phyloP scores from a whole-genome alignment of 1,284 basidiomycete genomes.

The Gymnopus androsaceus region DNA sequence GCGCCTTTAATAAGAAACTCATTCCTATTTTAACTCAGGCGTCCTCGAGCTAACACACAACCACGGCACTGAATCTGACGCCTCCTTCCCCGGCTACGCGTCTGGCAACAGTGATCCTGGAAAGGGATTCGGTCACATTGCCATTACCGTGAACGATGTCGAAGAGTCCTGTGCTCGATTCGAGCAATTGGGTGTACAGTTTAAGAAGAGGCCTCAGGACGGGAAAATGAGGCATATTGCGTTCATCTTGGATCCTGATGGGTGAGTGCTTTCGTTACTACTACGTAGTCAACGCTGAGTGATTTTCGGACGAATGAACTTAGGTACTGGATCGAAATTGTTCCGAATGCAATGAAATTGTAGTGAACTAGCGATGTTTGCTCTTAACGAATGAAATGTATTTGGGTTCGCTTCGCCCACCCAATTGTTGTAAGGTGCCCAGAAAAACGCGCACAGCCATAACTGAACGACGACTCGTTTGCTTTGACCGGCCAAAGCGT shows the following conservation, averaged over 20 bases:
- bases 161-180: slow-evolving; percentile 85
- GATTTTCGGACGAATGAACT: too few relatives aligned
- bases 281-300: too few relatives aligned
- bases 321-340: background rate
- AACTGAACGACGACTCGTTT: too few relatives aligned
- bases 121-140: slow-evolving; percentile 83
- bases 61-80: slow-evolving; percentile 84
- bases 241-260: slow-evolving; percentile 89
- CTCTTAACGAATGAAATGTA: too few relatives aligned
- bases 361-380: background rate
- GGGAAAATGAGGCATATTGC: slow-evolving; percentile 87
- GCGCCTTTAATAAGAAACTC: background rate
- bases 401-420: too few relatives aligned
- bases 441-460: too few relatives aligned
- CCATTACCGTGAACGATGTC: slow-evolving; percentile 83
- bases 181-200: slow-evolving; percentile 78
- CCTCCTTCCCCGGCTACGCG: slow-evolving; percentile 77
- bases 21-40: slow-evolving; percentile 39
- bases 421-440: too few relatives aligned
- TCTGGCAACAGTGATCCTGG: slow-evolving; percentile 86
- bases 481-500: too few relatives aligned
- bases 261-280: slow-evolving; percentile 38
- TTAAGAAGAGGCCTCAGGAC: slow-evolving; percentile 87
- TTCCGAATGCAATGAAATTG: background rate
- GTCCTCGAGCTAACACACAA: slow-evolving; percentile 89